Evolutionary conservation across 345 rosid genomes (phyloP), one percentile per base, ranked within the genome.

Genomic region (Eucalyptus victrix): DNA sequence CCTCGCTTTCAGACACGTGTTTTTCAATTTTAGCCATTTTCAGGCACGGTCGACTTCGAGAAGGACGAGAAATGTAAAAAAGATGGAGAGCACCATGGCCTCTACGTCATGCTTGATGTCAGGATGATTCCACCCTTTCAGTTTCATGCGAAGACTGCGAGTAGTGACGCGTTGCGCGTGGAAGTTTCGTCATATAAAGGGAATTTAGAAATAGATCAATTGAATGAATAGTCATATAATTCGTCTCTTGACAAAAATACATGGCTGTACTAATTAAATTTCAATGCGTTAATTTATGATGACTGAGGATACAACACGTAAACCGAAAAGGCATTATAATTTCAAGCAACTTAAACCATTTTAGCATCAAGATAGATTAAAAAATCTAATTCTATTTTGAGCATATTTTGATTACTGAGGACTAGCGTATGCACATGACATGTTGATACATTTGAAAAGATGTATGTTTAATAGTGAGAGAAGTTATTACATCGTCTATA

Each of bases 381-480:
- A 13, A 76, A 76, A 76, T 76, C 1, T 6, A 40, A 40, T 2
- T 40, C 85, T 7, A 40, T 37, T 11, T 6, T 21, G 28, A 72
- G 26, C 44, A 42, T 72, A 19, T 37, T 37, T 76, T 40, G 45
- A 37, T 76, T 21, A 19, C 28, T 21, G 8, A 76, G 28, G 19
- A 76, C 3, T 76, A 2, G n/a, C 8, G 9, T 28, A 62, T 62
- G 34, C 32, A 30, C 32, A 62, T 28, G 69, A 62, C 7, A 30
- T 28, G 69, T 0, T 4, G 58, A 28, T 62, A 30, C 0, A 13
- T 3, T 3, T 28, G n/a, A 28, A 62, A 62, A 13, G 17, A 62
- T 3, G 32, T 13, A 30, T 13, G 8, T 28, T 62, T 12, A 30
- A 62, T 2, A 62, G 32, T 62, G 7, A 28, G 69, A 28, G 34